Percentiles rank a stretch among this genome's conserved stretches.
phyloP scores from a whole-genome alignment of 306 rosid species.

The Prunus mume region DNA sequence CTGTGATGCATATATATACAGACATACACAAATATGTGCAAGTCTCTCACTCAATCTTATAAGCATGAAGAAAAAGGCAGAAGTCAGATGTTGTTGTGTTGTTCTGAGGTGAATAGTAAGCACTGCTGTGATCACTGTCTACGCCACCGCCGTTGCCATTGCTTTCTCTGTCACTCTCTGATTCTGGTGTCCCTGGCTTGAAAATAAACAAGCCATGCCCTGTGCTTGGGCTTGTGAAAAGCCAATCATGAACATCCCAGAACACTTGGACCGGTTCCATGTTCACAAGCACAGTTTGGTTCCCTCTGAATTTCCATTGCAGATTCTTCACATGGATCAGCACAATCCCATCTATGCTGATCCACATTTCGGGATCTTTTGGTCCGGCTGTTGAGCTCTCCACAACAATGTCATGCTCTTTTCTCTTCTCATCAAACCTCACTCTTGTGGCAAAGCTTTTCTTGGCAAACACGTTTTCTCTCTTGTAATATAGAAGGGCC shows the following conservation, averaged over 20 bases:
- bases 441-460: constrained; percentile 68
- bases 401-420: constrained; percentile 71
- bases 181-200: constrained; percentile 58
- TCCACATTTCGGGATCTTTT: constrained; percentile 90
- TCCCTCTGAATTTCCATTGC: constrained; percentile 92
- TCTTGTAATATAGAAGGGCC: constrained; percentile 49
- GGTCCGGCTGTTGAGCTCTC: constrained; percentile 59
- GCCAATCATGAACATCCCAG: constrained; percentile 91
- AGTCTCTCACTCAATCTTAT: constrained; percentile 54
- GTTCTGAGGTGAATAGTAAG: constrained; percentile 53
- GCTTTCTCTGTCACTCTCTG: constrained; percentile 51
- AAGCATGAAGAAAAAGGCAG: constrained; percentile 61
- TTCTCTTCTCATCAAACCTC: constrained; percentile 51
- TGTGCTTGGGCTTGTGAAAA: constrained; percentile 50
- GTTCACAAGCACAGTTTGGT: constrained; percentile 63
- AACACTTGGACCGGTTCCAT: constrained; percentile 67
- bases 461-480: constrained; percentile 81
- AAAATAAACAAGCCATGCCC: constrained; percentile 82
- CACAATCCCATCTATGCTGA: constrained; percentile 83
- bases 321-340: constrained; percentile 73
- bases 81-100: constrained; percentile 34
- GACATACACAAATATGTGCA: background rate
- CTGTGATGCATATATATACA: background rate
- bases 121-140: constrained; percentile 62
- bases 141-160: constrained; percentile 20